phyloP scores from a whole-genome alignment of 352 stramenopile genomes.

The Phytophthora pluvialis region DNA sequence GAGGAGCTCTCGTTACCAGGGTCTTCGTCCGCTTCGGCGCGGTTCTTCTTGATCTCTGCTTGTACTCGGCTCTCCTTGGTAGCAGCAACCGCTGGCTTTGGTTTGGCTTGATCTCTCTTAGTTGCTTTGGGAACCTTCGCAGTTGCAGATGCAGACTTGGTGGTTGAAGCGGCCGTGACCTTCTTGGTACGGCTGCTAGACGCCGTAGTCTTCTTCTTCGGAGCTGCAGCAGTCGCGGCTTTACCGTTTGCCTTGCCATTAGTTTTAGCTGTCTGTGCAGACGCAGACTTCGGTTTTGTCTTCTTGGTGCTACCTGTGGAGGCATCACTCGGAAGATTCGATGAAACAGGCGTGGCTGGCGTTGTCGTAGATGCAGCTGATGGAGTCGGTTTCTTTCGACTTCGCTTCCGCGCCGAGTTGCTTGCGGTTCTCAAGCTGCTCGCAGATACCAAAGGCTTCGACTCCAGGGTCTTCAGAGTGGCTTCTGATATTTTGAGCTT shows the following conservation, averaged over 20 bases:
- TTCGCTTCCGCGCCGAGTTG: constrained; percentile 31
- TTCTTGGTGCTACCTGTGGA: constrained; percentile 12
- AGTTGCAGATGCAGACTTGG: constrained; percentile 7
- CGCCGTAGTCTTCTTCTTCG: constrained; percentile 23
- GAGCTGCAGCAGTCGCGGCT: background rate
- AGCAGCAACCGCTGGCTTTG: constrained; percentile 13
- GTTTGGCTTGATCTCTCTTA: constrained; percentile 11
- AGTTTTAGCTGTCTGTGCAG: constrained; percentile 13
- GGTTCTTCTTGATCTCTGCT: constrained; percentile 34
- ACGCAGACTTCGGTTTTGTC: constrained; percentile 19
- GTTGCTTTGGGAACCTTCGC: constrained; percentile 15
- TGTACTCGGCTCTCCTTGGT: constrained; percentile 25
- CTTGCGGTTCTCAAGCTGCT: constrained; percentile 14
- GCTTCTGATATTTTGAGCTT: constrained; percentile 45
- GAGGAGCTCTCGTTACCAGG: constrained; percentile 60
- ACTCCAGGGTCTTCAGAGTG: constrained; percentile 34
- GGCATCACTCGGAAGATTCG: constrained; percentile 12
- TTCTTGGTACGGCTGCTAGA: constrained; percentile 23
- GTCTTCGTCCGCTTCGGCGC: constrained; percentile 31
- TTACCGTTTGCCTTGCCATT: constrained; percentile 25
- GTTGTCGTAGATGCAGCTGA: constrained; percentile 3
- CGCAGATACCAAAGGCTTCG: constrained; percentile 15
- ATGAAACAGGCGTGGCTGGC: constrained; percentile 17
- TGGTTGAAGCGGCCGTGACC: background rate
- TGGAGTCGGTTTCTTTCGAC: constrained; percentile 43